These are phyloP conservation scores for Taphrina wiesneri DNA, from an alignment of 1,139 yeast genomes.

Conservation along the genomic window DNA sequence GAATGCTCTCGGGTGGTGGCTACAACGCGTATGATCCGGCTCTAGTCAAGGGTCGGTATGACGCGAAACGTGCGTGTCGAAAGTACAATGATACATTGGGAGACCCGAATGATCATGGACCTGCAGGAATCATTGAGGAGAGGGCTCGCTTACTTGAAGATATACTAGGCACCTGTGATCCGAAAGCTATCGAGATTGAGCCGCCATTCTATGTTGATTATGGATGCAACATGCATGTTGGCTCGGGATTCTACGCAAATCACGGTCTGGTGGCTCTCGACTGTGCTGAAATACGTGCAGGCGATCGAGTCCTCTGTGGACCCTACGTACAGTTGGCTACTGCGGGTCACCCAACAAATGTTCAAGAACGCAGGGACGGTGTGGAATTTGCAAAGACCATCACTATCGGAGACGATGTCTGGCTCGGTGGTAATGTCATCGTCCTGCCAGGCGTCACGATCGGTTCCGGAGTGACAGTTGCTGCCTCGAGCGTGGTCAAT, in stretches of 20 bases:
- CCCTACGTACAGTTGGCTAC: conserved; percentile 64
- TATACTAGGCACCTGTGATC: conserved; percentile 49
- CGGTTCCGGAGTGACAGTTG: conserved; percentile 64
- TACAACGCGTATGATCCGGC: conserved; percentile 22
- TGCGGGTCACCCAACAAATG: conserved; percentile 65
- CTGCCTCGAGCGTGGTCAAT: conserved; percentile 65
- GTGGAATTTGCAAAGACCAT: conserved; percentile 61
- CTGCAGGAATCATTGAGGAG: conserved; percentile 16
- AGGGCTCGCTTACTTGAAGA: conserved; percentile 42
- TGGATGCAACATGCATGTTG: conserved; percentile 57
- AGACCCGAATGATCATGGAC: conserved; percentile 41
- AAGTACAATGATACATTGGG: conserved; percentile 29
- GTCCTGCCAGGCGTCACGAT: conserved; percentile 67
- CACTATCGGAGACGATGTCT: conserved; percentile 61
- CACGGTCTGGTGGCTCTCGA: conserved; percentile 62
- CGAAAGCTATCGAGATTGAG: conserved; percentile 51
- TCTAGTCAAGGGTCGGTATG: conserved; percentile 12
- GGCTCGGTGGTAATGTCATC: conserved; percentile 62
- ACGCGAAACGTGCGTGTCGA: conserved; percentile 26
- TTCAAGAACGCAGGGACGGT: conserved; percentile 50
- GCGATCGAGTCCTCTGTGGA: conserved; percentile 61
- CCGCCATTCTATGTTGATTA: conserved; percentile 59
- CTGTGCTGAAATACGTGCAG: conserved; percentile 61
- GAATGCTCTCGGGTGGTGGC: conserved; percentile 1
- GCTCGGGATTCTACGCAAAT: conserved; percentile 53